These are phyloP conservation scores for Carex arenaria DNA, from an alignment of 202 grass and related monocot species.

Conservation along the genomic window DNA sequence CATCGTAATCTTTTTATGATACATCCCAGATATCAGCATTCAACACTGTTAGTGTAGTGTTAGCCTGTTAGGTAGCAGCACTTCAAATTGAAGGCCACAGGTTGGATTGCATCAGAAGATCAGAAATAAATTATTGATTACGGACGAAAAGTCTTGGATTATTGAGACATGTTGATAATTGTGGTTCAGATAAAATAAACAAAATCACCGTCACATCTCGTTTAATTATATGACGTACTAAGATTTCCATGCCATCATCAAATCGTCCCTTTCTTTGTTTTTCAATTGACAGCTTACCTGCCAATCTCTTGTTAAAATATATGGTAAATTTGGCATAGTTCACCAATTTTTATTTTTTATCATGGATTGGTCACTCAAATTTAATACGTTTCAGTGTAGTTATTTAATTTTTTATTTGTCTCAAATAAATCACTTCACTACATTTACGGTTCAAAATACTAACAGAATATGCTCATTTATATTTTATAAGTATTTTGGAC, in stretches of 20 bases:
- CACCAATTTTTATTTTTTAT: too few species aligned
- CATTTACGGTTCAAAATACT: too few species aligned
- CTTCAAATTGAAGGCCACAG: background rate
- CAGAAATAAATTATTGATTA: constrained; percentile 12
- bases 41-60: background rate
- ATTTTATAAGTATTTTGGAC: too few species aligned
- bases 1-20: background rate
- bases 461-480: too few species aligned
- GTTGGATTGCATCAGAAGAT: background rate
- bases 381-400: too few species aligned
- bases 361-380: too few species aligned
- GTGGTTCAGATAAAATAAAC: constrained; percentile 15
- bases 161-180: background rate
- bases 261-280: background rate
- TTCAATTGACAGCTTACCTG: background rate
- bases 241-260: background rate
- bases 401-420: too few species aligned
- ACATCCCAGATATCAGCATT: background rate
- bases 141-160: background rate
- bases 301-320: background rate
- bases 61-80: background rate
- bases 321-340: too few species aligned
- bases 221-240: constrained; percentile 4
- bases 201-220: constrained; percentile 16
- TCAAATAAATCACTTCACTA: too few species aligned